A percentile compares a stretch with the other conserved stretches of the same genome.
phyloP scores from a whole-genome alignment of 306 rosid genomes.

The Trifolium fragiferum region DNA sequence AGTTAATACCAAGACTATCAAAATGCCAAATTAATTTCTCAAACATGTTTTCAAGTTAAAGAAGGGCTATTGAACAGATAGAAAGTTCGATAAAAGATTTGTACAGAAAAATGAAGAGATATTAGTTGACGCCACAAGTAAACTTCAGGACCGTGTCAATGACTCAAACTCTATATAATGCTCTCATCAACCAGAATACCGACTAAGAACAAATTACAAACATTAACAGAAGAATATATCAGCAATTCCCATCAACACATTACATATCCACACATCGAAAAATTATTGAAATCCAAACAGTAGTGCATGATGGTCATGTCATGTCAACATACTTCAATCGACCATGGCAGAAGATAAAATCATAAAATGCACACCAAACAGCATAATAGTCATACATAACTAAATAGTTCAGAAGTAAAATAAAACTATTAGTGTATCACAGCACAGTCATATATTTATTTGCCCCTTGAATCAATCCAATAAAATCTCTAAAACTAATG shows the following conservation, averaged over 20 bases:
- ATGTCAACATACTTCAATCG: neutral
- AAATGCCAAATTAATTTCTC: slow-evolving; percentile 17
- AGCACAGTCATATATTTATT: slow-evolving; percentile 21
- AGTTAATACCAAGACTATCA: slow-evolving; percentile 22
- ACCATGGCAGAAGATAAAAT: neutral
- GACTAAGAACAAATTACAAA: slow-evolving; percentile 14
- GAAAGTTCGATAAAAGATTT: slow-evolving; percentile 13
- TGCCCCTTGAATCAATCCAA: slow-evolving; percentile 4
- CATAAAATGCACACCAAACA: slow-evolving; percentile 42
- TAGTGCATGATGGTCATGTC: slow-evolving; percentile 7
- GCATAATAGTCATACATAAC: neutral
- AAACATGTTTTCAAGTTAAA: slow-evolving; percentile 29
- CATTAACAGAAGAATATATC: neutral
- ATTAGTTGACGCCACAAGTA: slow-evolving; percentile 6
- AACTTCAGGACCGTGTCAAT: slow-evolving; percentile 8
- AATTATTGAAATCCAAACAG: neutral
- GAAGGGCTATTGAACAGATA: slow-evolving; percentile 7
- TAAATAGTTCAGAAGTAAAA: slow-evolving; percentile 18
- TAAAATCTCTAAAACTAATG: slow-evolving; percentile 25
- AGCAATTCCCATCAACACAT: slow-evolving; percentile 9
- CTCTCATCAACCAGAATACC: slow-evolving; percentile 14
- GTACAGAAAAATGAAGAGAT: slow-evolving; percentile 25
- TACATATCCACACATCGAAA: neutral
- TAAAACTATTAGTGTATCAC: slow-evolving; percentile 2
- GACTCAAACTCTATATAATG: neutral